A percentile compares a stretch with the other conserved stretches of the same genome.
These are phyloP conservation scores for Fusarium marasasianum DNA, from an alignment of 2,329 filamentous ascomycete genomes.

Conservation along the genomic window DNA sequence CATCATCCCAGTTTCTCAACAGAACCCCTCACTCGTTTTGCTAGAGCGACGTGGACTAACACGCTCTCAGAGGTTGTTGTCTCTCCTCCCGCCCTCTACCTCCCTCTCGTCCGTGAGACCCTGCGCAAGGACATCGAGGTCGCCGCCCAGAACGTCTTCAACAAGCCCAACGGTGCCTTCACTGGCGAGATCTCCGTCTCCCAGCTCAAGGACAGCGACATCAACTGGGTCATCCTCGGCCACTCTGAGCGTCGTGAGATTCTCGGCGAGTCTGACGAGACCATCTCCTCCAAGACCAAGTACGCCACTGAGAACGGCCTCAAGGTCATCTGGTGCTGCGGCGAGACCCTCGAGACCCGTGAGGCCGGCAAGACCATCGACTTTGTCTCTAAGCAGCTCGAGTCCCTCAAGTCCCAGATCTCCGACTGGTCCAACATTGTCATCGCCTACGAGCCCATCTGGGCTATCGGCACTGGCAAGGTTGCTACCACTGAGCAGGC, in stretches of 20 bases:
- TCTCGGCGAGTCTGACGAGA: slow-evolving; percentile 84
- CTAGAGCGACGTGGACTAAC: slow-evolving; percentile 7
- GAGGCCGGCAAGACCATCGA: slow-evolving; percentile 87
- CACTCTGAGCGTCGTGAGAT: slow-evolving; percentile 96
- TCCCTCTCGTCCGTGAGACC: slow-evolving; percentile 83
- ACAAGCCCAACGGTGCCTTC: slow-evolving; percentile 96
- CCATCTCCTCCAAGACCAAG: slow-evolving; percentile 95
- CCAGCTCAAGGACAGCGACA: slow-evolving; percentile 88
- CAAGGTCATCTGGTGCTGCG: slow-evolving; percentile 95
- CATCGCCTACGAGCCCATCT: slow-evolving; percentile 98
- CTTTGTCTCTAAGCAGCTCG: slow-evolving; percentile 85
- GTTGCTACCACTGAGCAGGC: slow-evolving; percentile 89
- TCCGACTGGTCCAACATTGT: slow-evolving; percentile 94
- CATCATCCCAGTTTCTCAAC: slow-evolving; percentile 5
- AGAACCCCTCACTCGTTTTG: slow-evolving; percentile 16
- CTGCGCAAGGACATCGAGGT: slow-evolving; percentile 82
- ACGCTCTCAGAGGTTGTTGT: slow-evolving; percentile 83
- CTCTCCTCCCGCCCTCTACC: slow-evolving; percentile 89
- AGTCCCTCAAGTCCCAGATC: slow-evolving; percentile 79
- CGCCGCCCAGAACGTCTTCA: slow-evolving; percentile 95
- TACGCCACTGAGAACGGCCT: slow-evolving; percentile 86
- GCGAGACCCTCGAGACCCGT: slow-evolving; percentile 93
- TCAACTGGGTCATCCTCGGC: slow-evolving; percentile 91
- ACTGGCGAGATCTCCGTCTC: slow-evolving; percentile 95
- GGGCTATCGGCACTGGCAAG: slow-evolving; percentile 94